phyloP scores from a whole-genome alignment of 1,284 basidiomycete genomes.

The Rhodofomes roseus region DNA sequence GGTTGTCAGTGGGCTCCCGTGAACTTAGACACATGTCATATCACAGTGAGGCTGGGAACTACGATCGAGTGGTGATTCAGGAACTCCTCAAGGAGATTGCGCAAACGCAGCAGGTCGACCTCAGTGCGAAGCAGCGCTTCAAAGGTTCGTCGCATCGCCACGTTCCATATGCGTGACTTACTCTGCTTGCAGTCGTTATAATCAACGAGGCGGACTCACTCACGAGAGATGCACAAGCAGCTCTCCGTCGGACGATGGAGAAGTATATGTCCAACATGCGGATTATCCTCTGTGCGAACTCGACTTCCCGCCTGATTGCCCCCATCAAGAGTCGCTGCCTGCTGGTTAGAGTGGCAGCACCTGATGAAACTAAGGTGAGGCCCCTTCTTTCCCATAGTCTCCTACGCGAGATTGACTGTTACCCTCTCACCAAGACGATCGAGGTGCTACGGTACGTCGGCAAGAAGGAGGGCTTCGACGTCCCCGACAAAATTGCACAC shows the following conservation, averaged over 20 bases:
- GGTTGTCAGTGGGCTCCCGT: not conserved
- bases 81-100: slow-evolving; percentile 98
- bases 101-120: slow-evolving; percentile 97
- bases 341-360: slow-evolving; percentile 91
- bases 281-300: slow-evolving; percentile 97
- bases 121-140: slow-evolving; percentile 93
- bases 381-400: not conserved
- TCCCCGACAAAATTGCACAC: slow-evolving; percentile 69
- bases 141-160: slow-evolving; percentile 63
- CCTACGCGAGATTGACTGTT: not conserved
- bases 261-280: slow-evolving; percentile 99
- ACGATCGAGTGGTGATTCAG: slow-evolving; percentile 94
- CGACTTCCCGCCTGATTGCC: slow-evolving; percentile 94
- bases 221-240: slow-evolving; percentile 94
- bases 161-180: not conserved
- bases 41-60: slow-evolving; percentile 90
- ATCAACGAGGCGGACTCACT: slow-evolving; percentile 98
- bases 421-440: slow-evolving; percentile 59
- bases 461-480: slow-evolving; percentile 75
- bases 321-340: slow-evolving; percentile 96
- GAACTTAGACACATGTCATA: not conserved
- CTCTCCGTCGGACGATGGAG: slow-evolving; percentile 97
- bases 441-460: slow-evolving; percentile 81
- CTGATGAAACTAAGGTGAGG: slow-evolving; percentile 68
- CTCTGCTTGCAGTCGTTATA: slow-evolving; percentile 77